Percentiles rank a stretch among this genome's conserved stretches.
These are phyloP conservation scores for Effrenium voratum DNA, from an alignment of 73 alveolate species.

Conservation along the genomic window DNA sequence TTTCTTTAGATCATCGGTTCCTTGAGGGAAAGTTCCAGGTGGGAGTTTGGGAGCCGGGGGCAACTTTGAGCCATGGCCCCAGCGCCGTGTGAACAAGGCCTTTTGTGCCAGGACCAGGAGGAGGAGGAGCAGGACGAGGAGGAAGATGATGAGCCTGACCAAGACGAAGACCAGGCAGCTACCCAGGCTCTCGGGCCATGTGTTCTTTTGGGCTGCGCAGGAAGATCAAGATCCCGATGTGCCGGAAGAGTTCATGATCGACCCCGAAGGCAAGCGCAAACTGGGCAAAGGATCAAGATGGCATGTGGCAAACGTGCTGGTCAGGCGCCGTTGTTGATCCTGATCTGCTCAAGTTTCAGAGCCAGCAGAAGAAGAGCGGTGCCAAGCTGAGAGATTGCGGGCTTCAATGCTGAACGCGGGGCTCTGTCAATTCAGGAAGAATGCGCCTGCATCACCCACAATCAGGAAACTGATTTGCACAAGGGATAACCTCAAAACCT, in stretches of 20 bases:
- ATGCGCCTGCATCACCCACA: too few species aligned
- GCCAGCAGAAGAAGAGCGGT: slow-evolving; percentile 89
- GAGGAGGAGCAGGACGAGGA: slow-evolving; percentile 67
- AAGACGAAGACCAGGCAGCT: slow-evolving; percentile 41
- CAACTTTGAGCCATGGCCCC: background rate
- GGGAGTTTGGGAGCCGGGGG: too few species aligned
- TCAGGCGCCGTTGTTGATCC: slow-evolving; percentile 90
- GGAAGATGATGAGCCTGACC: slow-evolving; percentile 89
- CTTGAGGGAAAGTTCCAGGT: too few species aligned
- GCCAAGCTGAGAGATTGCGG: too few species aligned
- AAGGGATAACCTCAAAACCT: too few species aligned
- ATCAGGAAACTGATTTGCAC: too few species aligned
- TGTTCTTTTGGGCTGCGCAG: background rate
- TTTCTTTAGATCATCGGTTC: too few species aligned
- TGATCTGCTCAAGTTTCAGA: slow-evolving; percentile 75
- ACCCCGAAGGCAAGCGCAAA: slow-evolving; percentile 55
- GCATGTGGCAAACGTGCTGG: background rate
- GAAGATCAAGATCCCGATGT: slow-evolving; percentile 89
- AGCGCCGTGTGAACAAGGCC: background rate
- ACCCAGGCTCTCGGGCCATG: background rate
- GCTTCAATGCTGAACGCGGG: too few species aligned
- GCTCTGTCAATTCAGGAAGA: too few species aligned
- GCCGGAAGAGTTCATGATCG: slow-evolving; percentile 93
- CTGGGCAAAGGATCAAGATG: background rate
- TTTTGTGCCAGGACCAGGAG: slow-evolving; percentile 1